These are phyloP conservation scores for Termitomyces sp. DNA, from an alignment of 1,284 basidiomycete genomes.

Conservation along the genomic window DNA sequence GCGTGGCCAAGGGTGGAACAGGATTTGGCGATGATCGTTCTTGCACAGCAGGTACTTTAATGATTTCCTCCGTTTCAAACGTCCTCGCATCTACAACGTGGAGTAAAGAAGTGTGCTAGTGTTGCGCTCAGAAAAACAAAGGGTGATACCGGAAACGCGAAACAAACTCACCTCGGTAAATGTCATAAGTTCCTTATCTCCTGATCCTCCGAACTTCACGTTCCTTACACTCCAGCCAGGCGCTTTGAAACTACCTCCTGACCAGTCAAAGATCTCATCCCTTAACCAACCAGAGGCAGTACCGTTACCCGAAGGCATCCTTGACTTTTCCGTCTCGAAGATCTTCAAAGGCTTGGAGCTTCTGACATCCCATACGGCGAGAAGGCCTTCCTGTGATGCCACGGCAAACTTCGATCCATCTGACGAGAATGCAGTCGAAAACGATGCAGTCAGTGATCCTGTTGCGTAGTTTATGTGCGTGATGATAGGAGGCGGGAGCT, in stretches of 20 bases:
- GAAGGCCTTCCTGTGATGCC: conserved; percentile 79
- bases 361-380: conserved; percentile 77
- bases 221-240: conserved; percentile 75
- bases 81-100: conserved; percentile 79
- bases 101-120: conserved; percentile 66
- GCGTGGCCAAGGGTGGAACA: conserved; percentile 4
- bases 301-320: conserved; percentile 36
- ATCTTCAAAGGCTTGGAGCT: conserved; percentile 66
- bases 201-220: conserved; percentile 67
- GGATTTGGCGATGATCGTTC: conserved; percentile 15
- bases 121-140: conserved; percentile 3
- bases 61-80: conserved; percentile 68
- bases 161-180: conserved; percentile 71
- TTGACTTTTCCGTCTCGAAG: conserved; percentile 42
- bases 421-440: conserved; percentile 77
- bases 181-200: conserved; percentile 60
- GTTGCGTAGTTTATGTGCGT: conserved; percentile 30
- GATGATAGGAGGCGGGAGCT: conserved; percentile 48
- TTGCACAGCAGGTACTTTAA: conserved; percentile 49
- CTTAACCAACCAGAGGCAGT: conserved; percentile 49
- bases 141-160: neutral
- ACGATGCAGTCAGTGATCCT: conserved; percentile 61
- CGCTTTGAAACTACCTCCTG: conserved; percentile 45
- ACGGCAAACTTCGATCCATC: conserved; percentile 83
- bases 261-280: conserved; percentile 66